Evolutionary conservation across 1,284 basidiomycete genomes (phyloP), one percentile per base, ranked within the genome.

Genomic region (Stereum hirsutum): DNA sequence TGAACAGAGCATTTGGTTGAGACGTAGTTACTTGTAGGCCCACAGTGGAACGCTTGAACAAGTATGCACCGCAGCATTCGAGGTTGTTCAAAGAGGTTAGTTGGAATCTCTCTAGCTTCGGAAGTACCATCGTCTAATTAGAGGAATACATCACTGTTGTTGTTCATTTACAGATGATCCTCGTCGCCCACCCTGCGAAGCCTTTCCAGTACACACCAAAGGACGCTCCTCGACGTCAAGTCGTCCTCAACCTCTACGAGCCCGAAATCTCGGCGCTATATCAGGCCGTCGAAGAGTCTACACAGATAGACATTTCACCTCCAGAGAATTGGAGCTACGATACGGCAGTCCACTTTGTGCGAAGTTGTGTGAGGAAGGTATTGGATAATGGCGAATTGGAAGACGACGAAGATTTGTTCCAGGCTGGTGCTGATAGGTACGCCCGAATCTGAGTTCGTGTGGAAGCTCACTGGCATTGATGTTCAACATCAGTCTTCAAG

Each of bases 351-450:
- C 44, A 48, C 0, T 66, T 62, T 41, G 53, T 66, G 5, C 54
- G 55, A 11, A 42, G 43, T 2, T 49, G 59, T 3, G 53, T 64
- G 12, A 26, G 47, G 19, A 54, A 49, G 7, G 60, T 63, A 11
- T 42, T 66, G 19, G 40, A 42, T 7, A 41, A 46, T 6, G 12
- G 42, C 5, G 39, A 60, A 14, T 27, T 46, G 4, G 25, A 31
- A 24, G 63, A 66, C 40, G 45, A 52, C 12, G 61, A 53, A 14
- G 68, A 72, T 44, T 48, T 71, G 5, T 71, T 72, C 51, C 56
- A 61, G 17, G 51, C 56, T 24, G 68, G 68, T 4, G 64, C 63
- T 43, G 68, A 71, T 44, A 66, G 64, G 62, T 60, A n/a, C 7
- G 43, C 26, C 20, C 10, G 17, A 2, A 5, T n/a, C 14, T 8